Evolutionary conservation across 106 monocot species (phyloP).

Genomic region (Dendrobium catenatum): DNA sequence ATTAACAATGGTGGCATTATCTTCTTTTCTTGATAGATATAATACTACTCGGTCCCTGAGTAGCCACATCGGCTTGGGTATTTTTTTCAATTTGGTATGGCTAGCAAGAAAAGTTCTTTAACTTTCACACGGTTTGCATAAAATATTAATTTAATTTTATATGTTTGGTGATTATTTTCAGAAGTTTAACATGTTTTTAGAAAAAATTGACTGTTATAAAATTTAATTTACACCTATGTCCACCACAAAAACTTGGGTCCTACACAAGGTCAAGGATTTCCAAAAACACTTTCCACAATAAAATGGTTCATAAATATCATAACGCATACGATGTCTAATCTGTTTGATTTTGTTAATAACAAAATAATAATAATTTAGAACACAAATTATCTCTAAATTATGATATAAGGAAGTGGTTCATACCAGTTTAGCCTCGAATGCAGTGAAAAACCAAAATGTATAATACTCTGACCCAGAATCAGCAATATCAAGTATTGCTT

Average conservation of each 20-base stretch:
- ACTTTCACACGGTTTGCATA: not conserved
- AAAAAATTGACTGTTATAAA: not conserved
- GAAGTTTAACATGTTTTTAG: not conserved
- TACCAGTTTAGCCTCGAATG: constrained; percentile 65
- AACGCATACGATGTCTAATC: not conserved
- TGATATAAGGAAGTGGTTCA: constrained; percentile 1
- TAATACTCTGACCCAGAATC: constrained; percentile 94
- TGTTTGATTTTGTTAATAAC: not conserved
- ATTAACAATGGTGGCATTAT: not conserved
- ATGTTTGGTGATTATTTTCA: not conserved
- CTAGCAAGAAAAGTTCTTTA: not conserved
- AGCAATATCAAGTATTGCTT: constrained; percentile 87
- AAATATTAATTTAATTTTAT: not conserved
- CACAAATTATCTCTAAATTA: not conserved
- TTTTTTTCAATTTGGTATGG: not conserved
- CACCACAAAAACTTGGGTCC: not conserved
- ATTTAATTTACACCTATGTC: not conserved
- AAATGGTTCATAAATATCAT: not conserved
- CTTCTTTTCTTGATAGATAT: not conserved
- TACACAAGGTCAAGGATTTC: not conserved
- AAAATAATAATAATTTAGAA: not conserved
- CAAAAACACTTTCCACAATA: not conserved
- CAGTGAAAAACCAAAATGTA: constrained; percentile 98
- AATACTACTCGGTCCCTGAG: not conserved
- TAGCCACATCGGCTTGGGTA: not conserved